Conservation (phyloP, 441 rosid species). For the Raphanus hybrid region DNA sequence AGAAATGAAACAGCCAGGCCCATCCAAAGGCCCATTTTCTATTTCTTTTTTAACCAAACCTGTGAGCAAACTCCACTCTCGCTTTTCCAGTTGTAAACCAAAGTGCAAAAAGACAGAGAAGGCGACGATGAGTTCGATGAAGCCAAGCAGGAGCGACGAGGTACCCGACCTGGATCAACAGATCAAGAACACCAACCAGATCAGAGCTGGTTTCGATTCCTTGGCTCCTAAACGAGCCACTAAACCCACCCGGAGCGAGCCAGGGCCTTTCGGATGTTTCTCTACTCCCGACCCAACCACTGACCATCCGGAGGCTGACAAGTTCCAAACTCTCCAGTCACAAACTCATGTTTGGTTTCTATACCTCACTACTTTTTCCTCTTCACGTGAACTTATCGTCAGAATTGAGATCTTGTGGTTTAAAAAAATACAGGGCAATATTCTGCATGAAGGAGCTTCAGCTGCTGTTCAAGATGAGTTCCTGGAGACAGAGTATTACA, state of each 20-base stretch:
- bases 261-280: constrained; percentile 40
- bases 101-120: constrained; percentile 10
- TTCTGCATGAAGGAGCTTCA: constrained; percentile 35
- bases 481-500: constrained; percentile 65
- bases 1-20: constrained; percentile 21
- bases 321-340: constrained; percentile 60
- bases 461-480: constrained; percentile 53
- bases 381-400: not conserved
- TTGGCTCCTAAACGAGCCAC: constrained; percentile 65
- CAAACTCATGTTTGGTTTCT: constrained; percentile 46
- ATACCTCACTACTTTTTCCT: constrained; percentile 12
- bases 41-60: not conserved
- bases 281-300: constrained; percentile 15
- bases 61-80: not conserved
- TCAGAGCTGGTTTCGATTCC: constrained; percentile 66
- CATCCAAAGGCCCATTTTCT: not conserved
- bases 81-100: constrained; percentile 4
- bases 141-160: constrained; percentile 85
- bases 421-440: constrained; percentile 37
- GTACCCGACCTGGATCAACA: constrained; percentile 55
- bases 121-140: constrained; percentile 44
- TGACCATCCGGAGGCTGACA: constrained; percentile 61
- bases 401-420: not conserved
- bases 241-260: constrained; percentile 59
- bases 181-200: constrained; percentile 50